Evolutionary conservation across 108 stramenopile species (phyloP), one percentile per base, ranked within the genome.

Genomic region (Discostella stelligeroides): DNA sequence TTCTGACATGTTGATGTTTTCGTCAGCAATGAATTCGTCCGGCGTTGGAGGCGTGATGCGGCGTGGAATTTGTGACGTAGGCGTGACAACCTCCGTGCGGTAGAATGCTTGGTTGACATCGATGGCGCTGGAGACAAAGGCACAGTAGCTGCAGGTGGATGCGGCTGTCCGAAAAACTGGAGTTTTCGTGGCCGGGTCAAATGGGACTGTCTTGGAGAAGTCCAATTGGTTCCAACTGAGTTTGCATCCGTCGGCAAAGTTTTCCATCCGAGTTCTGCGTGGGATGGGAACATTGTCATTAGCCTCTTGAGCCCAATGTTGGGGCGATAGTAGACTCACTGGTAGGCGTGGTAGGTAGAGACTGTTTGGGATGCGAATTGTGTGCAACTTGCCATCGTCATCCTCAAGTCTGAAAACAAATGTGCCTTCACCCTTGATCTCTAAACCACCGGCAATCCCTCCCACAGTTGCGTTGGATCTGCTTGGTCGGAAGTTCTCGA

Each of bases 251-350:
- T 56, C 4, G 7, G 25, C 55, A 56, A 15, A 1, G 28, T 34
- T 34, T 30, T 12, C 28, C 7, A 56, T 30, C 25, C 29, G 6
- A 11, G 49, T 72, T 10, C 62, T 63, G 15, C 51, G 14, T 25
- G 50, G 29, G 7, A 41, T 12, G 41, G 70, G 70, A 18, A 14
- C 48, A 25, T 72, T 40, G 46, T 72, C 63, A 24, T 60, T 12
- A 2, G 62, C 71, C 37, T 55, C 37, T 42, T 72, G 62, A 2
- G 62, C 71, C 50, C 63, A n/a, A n/a, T n/a, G n/a, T n/a, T n/a
- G n/a, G n/a, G n/a, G n/a, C n/a, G n/a, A n/a, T n/a, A n/a, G n/a
- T 2, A 72, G 48, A 20, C 25, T n/a, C 2, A 18, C n/a, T 10
- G 15, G 27, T 29, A 64, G 0, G 3, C 20, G 9, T 28, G 61